Conservation (phyloP, 345 rosid species). For the Salix arbutifolia region DNA sequence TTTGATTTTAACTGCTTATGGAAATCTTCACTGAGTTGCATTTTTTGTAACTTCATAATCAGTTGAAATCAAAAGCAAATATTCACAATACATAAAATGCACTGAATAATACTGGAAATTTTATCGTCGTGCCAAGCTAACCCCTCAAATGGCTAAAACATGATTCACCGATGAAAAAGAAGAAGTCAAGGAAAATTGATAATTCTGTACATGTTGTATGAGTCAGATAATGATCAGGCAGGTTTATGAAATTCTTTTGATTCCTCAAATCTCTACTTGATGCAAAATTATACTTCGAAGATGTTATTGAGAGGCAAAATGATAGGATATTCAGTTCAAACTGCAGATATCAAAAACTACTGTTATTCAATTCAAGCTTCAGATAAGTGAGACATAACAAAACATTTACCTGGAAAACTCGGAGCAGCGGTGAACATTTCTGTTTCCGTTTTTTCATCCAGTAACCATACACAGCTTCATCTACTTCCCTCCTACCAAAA, state of each 20-base stretch:
- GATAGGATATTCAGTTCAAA: neutral
- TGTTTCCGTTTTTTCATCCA: conserved; percentile 76
- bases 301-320: neutral
- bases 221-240: neutral
- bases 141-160: neutral
- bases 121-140: no score
- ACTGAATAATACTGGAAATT: neutral
- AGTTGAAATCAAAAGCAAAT: neutral
- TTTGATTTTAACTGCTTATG: no score
- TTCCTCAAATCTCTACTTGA: neutral
- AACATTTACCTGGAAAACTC: conserved; percentile 79
- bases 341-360: neutral
- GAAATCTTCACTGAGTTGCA: neutral
- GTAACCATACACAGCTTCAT: conserved; percentile 67
- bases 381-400: neutral
- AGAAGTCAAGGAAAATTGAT: neutral
- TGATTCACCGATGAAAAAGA: neutral
- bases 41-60: neutral
- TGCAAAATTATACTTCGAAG: neutral
- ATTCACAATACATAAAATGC: neutral
- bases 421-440: conserved; percentile 54
- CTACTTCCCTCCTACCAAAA: conserved; percentile 52
- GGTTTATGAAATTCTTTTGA: neutral
- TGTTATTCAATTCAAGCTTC: neutral
- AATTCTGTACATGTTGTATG: no score